These are phyloP conservation scores for Mimosa pudica DNA, from an alignment of 306 rosid genomes.

Conservation along the genomic window DNA sequence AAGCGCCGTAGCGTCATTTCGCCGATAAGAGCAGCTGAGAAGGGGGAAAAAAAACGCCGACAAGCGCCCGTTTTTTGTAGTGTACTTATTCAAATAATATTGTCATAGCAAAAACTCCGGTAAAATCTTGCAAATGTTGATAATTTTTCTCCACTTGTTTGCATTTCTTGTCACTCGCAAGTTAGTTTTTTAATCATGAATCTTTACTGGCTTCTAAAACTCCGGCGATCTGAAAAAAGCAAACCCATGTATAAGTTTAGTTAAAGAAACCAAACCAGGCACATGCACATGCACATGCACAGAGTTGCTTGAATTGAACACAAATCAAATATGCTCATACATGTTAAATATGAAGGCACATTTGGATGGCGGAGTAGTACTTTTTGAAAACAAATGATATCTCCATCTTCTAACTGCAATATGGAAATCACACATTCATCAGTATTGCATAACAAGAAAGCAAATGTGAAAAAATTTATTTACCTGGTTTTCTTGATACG, in stretches of 20 bases:
- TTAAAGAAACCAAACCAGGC: conserved; percentile 17
- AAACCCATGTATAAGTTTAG: conserved; percentile 19
- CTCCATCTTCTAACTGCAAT: conserved; percentile 92
- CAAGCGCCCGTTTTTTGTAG: too few species aligned
- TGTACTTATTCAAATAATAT: too few species aligned
- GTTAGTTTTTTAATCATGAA: conserved; percentile 64
- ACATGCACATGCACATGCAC: neutral
- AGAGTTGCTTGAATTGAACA: conserved; percentile 13
- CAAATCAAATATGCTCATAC: conserved; percentile 52
- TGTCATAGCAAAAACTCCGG: conserved; percentile 52
- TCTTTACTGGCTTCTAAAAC: conserved; percentile 82
- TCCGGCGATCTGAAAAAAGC: conserved; percentile 67
- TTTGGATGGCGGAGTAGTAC: conserved; percentile 66
- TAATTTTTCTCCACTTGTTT: too few species aligned
- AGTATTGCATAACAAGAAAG: conserved; percentile 16
- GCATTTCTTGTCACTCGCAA: neutral
- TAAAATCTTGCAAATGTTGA: conserved; percentile 38
- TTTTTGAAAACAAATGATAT: conserved; percentile 91
- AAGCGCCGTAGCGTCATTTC: too few species aligned
- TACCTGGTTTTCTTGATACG: conserved; percentile 86
- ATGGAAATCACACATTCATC: conserved; percentile 10
- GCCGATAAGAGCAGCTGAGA: too few species aligned
- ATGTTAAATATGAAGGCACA: conserved; percentile 89
- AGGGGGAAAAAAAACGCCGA: too few species aligned
- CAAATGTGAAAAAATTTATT: neutral